Conservation (phyloP, 164 flowering plant species). For the Annona cherimola region DNA sequence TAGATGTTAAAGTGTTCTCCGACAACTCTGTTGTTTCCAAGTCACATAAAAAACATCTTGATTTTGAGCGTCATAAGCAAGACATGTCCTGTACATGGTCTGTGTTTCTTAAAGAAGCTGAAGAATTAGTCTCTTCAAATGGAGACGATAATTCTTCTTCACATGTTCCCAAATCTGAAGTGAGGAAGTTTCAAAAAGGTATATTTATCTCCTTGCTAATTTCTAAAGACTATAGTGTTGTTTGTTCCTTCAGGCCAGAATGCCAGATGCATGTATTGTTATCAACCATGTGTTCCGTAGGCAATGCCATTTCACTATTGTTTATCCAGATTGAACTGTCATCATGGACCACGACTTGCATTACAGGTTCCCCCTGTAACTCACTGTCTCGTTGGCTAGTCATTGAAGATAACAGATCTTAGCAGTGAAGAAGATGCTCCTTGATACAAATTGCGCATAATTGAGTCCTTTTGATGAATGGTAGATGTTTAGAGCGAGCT, state of each 20-base stretch:
- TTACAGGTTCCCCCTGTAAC: not conserved
- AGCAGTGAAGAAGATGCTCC: not conserved
- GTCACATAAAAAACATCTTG: slow-evolving; percentile 9
- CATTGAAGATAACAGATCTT: not conserved
- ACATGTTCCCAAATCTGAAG: slow-evolving; percentile 20
- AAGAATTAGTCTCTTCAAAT: slow-evolving; percentile 29
- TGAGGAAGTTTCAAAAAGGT: slow-evolving; percentile 32
- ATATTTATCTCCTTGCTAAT: slow-evolving; percentile 1
- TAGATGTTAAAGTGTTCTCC: slow-evolving; percentile 19
- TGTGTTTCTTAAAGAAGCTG: slow-evolving; percentile 30
- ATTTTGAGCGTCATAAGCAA: slow-evolving; percentile 18
- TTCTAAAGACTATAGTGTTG: not conserved
- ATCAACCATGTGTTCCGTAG: too few species aligned
- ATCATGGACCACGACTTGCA: too few species aligned
- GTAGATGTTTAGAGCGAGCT: not conserved
- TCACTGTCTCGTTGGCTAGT: not conserved
- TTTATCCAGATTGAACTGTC: not conserved
- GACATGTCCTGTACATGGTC: slow-evolving; percentile 25
- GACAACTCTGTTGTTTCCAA: slow-evolving; percentile 7
- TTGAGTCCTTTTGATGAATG: not conserved
- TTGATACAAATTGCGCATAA: not conserved
- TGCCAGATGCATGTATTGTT: not conserved
- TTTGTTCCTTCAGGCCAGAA: not conserved
- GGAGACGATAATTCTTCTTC: slow-evolving; percentile 26
- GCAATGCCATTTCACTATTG: too few species aligned